Base-by-base conservation (phyloP, 768 basidiomycete genomes). In the Auriscalpium vulgare region DNA sequence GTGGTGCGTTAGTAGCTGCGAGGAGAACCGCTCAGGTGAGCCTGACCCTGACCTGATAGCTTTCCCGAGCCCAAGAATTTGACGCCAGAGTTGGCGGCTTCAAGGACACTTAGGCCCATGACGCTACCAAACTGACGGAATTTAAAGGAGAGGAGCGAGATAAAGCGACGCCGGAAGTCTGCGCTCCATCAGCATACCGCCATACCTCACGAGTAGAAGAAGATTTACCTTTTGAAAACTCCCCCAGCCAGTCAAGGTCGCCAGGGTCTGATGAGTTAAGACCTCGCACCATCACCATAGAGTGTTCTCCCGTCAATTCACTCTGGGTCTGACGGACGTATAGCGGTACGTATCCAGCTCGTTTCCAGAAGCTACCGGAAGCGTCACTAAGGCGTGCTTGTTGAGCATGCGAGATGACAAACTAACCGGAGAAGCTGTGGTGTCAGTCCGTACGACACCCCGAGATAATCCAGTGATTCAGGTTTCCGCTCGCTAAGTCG, bases 301-400 rank as follows among this genome's bases (percentile, higher is more conserved):
- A 90, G 66, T 97, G 88, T 71, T 99, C 97, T 40, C 97, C 97
- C 0, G 97, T 99, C 51, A 98, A 77, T 63, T 97, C 94, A 67
- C 92, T 97, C 56, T 85, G 78, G 6, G 93, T 95, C 71, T 98
- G 97, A 35, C 95, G 84, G 35, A 98, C 71, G 65, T 98, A 98
- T 13, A 98, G 75, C 0, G 97, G 97, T 0, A 91, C 80, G 67
- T 88, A 99, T 11, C 91, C 89, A 1, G 87, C 85, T 19, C 92
- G 82, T 71, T 98, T 98, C 97, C 97, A 98, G 75, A 98, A 99
- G 58, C 91, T 79, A 38, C 11, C 37, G 14, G 19, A 40, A 47
- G 49, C 36, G 37, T 64, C 38, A 62, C 48, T 10, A 45, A 50
- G 45, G 43, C 21, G 17, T 11, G 10, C 34, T 23, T 36, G 37